These are phyloP conservation scores for Butyriboletus loyo DNA, from an alignment of 768 basidiomycete genomes.

Conservation along the genomic window DNA sequence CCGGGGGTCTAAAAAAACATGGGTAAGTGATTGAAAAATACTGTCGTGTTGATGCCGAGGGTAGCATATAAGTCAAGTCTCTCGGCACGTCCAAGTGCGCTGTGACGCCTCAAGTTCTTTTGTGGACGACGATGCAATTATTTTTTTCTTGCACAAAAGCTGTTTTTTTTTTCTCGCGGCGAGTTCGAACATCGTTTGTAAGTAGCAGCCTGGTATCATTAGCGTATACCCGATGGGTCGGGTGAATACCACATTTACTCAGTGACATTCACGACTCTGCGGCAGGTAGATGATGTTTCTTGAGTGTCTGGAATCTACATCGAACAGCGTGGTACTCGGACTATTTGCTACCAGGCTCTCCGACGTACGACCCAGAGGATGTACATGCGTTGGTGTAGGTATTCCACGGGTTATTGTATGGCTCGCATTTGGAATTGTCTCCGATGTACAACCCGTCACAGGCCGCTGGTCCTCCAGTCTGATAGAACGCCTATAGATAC, in stretches of 20 bases:
- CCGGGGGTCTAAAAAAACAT: too few species aligned
- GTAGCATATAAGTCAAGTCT: too few species aligned
- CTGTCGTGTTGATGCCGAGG: too few species aligned
- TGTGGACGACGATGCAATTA: too few species aligned
- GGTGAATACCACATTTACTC: neutral
- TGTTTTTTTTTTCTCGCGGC: too few species aligned
- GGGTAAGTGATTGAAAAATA: neutral
- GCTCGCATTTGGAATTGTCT: neutral
- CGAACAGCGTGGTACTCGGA: neutral
- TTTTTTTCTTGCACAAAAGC: too few species aligned
- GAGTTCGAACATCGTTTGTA: too few species aligned
- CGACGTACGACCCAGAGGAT: neutral
- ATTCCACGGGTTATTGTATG: slow-evolving; percentile 1
- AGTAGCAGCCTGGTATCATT: too few species aligned
- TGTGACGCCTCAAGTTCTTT: too few species aligned
- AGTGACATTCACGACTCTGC: neutral
- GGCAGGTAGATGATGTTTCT: neutral
- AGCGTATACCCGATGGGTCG: too few species aligned
- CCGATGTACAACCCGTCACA: neutral
- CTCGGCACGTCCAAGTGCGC: too few species aligned
- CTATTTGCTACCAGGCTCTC: neutral
- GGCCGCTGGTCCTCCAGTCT: neutral
- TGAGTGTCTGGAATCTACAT: neutral
- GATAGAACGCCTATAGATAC: neutral
- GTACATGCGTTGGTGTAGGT: neutral